Conservation (phyloP, 1,284 basidiomycete species). For the Chalciporus sp. region DNA sequence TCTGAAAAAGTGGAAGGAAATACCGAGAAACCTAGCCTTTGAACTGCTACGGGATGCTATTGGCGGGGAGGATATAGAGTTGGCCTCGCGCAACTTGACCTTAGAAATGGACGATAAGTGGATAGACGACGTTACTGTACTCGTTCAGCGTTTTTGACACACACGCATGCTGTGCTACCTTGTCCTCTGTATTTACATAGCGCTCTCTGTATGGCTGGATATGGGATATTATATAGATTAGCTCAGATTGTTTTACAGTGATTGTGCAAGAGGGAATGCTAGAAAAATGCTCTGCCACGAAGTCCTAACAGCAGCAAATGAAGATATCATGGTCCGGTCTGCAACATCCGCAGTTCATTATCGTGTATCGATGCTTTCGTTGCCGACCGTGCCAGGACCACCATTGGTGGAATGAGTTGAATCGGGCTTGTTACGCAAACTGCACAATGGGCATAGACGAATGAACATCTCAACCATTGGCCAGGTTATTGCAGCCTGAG, state of each 20-base stretch:
- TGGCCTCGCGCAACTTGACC: conserved; percentile 59
- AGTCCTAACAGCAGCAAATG: neutral
- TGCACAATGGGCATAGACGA: conserved; percentile 64
- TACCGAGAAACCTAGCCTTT: conserved; percentile 47
- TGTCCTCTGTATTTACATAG: neutral
- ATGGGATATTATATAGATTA: conserved; percentile 7
- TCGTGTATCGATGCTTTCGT: conserved; percentile 18
- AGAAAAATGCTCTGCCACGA: neutral
- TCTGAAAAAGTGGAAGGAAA: conserved; percentile 19
- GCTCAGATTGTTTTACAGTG: neutral
- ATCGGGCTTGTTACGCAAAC: conserved; percentile 34
- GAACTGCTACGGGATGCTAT: conserved; percentile 57
- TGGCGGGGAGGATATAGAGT: conserved; percentile 53
- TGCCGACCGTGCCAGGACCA: conserved; percentile 16
- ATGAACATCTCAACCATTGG: conserved; percentile 72
- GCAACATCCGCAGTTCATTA: neutral
- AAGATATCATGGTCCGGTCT: neutral
- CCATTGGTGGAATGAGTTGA: conserved; percentile 22
- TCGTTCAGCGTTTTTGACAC: conserved; percentile 45
- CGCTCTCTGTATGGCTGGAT: conserved; percentile 6
- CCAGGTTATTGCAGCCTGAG: conserved; percentile 67
- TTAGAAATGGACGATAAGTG: conserved; percentile 64
- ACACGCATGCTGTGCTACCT: neutral
- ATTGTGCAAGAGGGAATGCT: neutral
- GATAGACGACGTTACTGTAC: conserved; percentile 72